phyloP scores from a whole-genome alignment of 208 protist species.

The Trypanosoma lewisi region DNA sequence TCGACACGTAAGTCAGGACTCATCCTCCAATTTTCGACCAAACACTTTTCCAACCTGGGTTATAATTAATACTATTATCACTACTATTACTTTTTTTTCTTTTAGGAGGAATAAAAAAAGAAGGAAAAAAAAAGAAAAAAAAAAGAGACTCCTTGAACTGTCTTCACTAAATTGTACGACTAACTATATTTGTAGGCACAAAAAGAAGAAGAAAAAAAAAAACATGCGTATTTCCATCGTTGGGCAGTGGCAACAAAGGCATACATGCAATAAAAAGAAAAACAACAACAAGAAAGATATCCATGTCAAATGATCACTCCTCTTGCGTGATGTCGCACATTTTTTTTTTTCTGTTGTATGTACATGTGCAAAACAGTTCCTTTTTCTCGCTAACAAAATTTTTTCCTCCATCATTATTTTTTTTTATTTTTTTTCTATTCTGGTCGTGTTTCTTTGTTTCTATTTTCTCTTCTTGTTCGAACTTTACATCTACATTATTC shows the following conservation, averaged over 20 bases:
- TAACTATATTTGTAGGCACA: slow-evolving; percentile 2
- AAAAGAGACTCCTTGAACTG: too few species aligned
- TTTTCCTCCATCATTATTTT: background rate
- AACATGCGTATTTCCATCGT: background rate
- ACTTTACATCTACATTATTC: slow-evolving; percentile 1
- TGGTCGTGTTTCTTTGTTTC: background rate
- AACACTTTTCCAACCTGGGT: too few species aligned
- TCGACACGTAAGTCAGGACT: too few species aligned
- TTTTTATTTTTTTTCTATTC: slow-evolving; percentile 3
- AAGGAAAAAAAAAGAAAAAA: background rate
- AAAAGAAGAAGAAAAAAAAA: background rate
- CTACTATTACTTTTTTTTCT: background rate
- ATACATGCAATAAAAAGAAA: background rate
- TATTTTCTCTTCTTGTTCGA: background rate
- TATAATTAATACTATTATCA: background rate
- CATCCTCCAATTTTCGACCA: too few species aligned
- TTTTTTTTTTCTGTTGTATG: background rate
- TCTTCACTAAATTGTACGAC: too few species aligned
- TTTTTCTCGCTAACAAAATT: too few species aligned
- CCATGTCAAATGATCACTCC: too few species aligned
- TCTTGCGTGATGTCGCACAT: too few species aligned
- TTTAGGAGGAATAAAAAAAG: background rate
- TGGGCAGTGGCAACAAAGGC: too few species aligned
- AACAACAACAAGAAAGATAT: slow-evolving; percentile 4
- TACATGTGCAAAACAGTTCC: slow-evolving; percentile 1